Evolutionary conservation across 768 basidiomycete species (phyloP).

Genomic region (Candolleomyces aberdarensis): DNA sequence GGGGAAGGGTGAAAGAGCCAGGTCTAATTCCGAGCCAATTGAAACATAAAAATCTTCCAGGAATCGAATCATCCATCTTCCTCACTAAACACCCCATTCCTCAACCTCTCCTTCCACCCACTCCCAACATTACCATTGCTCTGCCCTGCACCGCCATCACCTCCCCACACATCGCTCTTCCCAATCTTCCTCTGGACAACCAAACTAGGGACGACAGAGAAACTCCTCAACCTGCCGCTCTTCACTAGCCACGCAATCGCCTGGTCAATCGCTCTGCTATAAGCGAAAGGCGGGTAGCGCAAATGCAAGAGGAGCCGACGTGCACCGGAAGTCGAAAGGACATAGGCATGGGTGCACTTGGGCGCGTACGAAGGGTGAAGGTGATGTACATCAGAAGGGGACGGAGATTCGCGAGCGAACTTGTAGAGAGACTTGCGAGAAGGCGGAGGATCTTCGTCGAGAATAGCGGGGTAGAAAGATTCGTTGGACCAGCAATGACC

Average conservation of each 20-base stretch:
- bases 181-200: slow-evolving; percentile 61
- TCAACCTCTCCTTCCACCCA: slow-evolving; percentile 50
- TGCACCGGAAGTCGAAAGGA: slow-evolving; percentile 56
- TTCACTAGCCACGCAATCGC: slow-evolving; percentile 66
- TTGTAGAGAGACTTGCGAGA: slow-evolving; percentile 1
- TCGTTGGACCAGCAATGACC: slow-evolving; percentile 84
- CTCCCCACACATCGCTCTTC: slow-evolving; percentile 53
- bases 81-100: slow-evolving; percentile 40
- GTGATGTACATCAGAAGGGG: neutral
- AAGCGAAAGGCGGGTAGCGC: slow-evolving; percentile 64
- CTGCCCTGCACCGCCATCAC: slow-evolving; percentile 10
- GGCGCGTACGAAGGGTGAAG: slow-evolving; percentile 61
- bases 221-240: slow-evolving; percentile 52
- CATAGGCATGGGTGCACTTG: slow-evolving; percentile 75
- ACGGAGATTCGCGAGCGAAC: slow-evolving; percentile 7
- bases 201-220: slow-evolving; percentile 65
- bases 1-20: too few species aligned
- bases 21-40: too few species aligned
- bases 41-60: too few species aligned
- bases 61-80: too few species aligned
- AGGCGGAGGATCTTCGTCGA: too few species aligned
- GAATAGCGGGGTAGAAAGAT: slow-evolving; percentile 38
- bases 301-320: slow-evolving; percentile 58
- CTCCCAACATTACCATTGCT: slow-evolving; percentile 35
- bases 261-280: slow-evolving; percentile 75